Percentiles rank a stretch among this genome's conserved stretches.
These are phyloP conservation scores for Pseudogymnoascus sp. DNA, from an alignment of 2,329 filamentous ascomycete genomes.

Conservation along the genomic window DNA sequence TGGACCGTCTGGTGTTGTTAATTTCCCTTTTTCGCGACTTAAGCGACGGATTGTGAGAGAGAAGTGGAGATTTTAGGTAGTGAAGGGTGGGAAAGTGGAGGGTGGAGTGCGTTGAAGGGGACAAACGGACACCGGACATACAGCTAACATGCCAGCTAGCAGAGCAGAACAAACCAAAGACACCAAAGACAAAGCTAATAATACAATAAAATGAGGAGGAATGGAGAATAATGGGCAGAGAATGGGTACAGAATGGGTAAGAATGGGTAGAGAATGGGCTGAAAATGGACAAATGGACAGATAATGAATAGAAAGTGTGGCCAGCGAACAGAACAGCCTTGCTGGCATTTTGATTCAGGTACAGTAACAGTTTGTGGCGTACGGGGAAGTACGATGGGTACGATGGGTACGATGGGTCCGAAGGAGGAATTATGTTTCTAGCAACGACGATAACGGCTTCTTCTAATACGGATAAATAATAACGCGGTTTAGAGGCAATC, in stretches of 20 bases:
- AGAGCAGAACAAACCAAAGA: not conserved
- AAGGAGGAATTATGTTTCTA: too few relatives aligned
- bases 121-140: not conserved
- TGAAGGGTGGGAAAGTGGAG: not conserved
- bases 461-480: not conserved
- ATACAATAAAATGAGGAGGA: too few relatives aligned
- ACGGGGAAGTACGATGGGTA: not conserved
- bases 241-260: too few relatives aligned
- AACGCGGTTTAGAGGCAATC: not conserved
- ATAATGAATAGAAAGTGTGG: too few relatives aligned
- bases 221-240: too few relatives aligned
- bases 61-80: constrained; percentile 7
- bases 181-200: not conserved
- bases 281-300: too few relatives aligned
- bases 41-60: constrained; percentile 22
- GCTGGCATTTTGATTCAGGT: not conserved
- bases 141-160: not conserved
- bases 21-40: constrained; percentile 26
- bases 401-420: too few relatives aligned
- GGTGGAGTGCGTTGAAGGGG: not conserved
- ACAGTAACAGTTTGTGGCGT: not conserved
- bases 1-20: constrained; percentile 11
- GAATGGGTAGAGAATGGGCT: too few relatives aligned
- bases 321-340: constrained; percentile 1
- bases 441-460: too few relatives aligned